phyloP scores from a whole-genome alignment of 306 rosid genomes.

The Cucurbita argyrosperma region DNA sequence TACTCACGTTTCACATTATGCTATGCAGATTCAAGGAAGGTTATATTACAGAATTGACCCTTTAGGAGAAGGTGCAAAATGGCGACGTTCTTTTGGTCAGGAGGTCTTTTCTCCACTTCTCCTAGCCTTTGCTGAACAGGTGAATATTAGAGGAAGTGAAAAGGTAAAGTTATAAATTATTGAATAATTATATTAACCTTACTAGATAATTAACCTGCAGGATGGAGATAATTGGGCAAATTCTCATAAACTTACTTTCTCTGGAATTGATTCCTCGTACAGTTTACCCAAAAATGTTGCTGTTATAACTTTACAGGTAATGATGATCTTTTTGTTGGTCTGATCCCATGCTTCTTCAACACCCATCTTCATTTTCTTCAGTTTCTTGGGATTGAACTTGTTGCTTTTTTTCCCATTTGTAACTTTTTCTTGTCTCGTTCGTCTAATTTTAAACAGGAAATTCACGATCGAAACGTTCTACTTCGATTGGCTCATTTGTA shows the following conservation, averaged over 20 bases:
- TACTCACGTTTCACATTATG: slow-evolving; percentile 5
- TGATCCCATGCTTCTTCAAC: too few species aligned
- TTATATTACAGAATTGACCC: slow-evolving; percentile 71
- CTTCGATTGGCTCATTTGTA: slow-evolving; percentile 37
- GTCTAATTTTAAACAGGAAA: slow-evolving; percentile 17
- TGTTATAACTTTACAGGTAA: slow-evolving; percentile 33
- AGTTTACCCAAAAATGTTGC: slow-evolving; percentile 36
- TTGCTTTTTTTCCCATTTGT: too few species aligned
- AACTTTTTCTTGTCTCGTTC: neutral
- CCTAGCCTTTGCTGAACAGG: slow-evolving; percentile 70
- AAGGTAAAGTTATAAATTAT: neutral
- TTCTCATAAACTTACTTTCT: slow-evolving; percentile 23
- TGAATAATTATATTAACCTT: neutral
- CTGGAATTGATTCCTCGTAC: slow-evolving; percentile 26
- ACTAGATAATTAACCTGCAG: slow-evolving; percentile 15
- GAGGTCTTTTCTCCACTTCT: slow-evolving; percentile 84
- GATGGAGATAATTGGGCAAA: slow-evolving; percentile 30
- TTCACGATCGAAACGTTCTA: slow-evolving; percentile 21
- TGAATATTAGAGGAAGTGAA: slow-evolving; percentile 5
- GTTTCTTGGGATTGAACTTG: too few species aligned
- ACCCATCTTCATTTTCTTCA: too few species aligned
- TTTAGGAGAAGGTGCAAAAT: slow-evolving; percentile 72
- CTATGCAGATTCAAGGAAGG: slow-evolving; percentile 63
- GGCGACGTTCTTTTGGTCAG: slow-evolving; percentile 93
- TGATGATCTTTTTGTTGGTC: neutral